These are phyloP conservation scores for Monosporozyma solicola DNA, from an alignment of 805 yeast genomes.

Conservation along the genomic window DNA sequence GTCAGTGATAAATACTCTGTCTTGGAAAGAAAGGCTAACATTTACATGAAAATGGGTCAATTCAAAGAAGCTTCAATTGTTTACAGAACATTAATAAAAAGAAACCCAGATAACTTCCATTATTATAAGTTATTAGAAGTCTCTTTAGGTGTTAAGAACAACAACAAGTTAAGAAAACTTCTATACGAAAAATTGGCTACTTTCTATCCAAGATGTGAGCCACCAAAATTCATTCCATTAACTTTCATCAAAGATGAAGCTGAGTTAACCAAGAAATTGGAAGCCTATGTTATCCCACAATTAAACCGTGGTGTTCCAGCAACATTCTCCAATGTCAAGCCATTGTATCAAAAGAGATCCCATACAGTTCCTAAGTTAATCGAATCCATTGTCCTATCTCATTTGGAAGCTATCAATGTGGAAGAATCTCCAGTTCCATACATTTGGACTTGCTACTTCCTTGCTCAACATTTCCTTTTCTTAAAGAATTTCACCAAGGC, in stretches of 20 bases:
- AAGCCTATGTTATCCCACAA: conserved; percentile 49
- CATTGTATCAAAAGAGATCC: conserved; percentile 49
- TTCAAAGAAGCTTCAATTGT: conserved; percentile 56
- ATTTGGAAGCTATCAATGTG: conserved; percentile 29
- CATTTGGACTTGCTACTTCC: conserved; percentile 64
- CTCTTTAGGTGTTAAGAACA: conserved; percentile 42
- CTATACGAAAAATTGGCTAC: conserved; percentile 56
- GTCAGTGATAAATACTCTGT: conserved; percentile 52
- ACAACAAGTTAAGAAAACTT: conserved; percentile 42
- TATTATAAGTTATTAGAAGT: conserved; percentile 64
- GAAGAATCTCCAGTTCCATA: conserved; percentile 30
- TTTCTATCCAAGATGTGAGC: conserved; percentile 78
- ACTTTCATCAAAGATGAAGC: conserved; percentile 51
- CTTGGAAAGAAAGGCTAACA: conserved; percentile 58
- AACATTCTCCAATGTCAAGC: conserved; percentile 76
- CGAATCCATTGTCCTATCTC: conserved; percentile 45
- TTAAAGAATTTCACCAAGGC: conserved; percentile 49
- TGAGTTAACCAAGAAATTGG: conserved; percentile 36
- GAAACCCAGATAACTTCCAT: conserved; percentile 72
- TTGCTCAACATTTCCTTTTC: conserved; percentile 68
- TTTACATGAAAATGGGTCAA: conserved; percentile 48
- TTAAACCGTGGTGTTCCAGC: conserved; percentile 83
- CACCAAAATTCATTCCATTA: conserved; percentile 71
- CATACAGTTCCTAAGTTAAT: conserved; percentile 34
- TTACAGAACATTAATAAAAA: conserved; percentile 61